Conservation (phyloP, 1,284 basidiomycete genomes). For the Cutaneotrichosporon cyanovorans region DNA sequence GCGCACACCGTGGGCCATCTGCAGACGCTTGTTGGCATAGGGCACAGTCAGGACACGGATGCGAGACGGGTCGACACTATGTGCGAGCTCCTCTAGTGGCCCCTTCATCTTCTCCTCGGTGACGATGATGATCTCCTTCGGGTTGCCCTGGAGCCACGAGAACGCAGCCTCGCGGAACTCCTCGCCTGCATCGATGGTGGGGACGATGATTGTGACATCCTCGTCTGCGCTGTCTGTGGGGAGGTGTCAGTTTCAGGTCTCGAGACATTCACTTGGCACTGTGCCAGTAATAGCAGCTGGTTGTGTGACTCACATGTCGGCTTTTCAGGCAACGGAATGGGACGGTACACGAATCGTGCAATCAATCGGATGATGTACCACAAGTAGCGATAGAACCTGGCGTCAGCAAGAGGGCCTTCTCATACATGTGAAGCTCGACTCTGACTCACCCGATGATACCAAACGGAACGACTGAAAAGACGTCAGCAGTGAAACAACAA, state of each 20-base stretch:
- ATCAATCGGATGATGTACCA: constrained; percentile 78
- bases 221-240: constrained; percentile 54
- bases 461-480: constrained; percentile 15
- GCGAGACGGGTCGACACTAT: constrained; percentile 69
- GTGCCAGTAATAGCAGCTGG: not conserved
- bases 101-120: constrained; percentile 84
- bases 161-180: constrained; percentile 87
- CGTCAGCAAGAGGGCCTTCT: not conserved
- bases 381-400: constrained; percentile 67
- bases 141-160: constrained; percentile 80
- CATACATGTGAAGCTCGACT: not conserved
- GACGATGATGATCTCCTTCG: constrained; percentile 87
- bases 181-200: constrained; percentile 87
- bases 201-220: constrained; percentile 90
- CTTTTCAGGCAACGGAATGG: constrained; percentile 75
- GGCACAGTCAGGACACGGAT: constrained; percentile 84
- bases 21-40: constrained; percentile 83
- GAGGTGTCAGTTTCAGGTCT: not conserved
- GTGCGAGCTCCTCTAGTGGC: constrained; percentile 75
- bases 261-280: no score
- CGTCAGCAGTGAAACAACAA: not conserved
- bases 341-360: constrained; percentile 67
- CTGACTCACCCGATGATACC: constrained; percentile 18
- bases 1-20: constrained; percentile 86
- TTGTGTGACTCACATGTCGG: constrained; percentile 77